Base-by-base conservation (phyloP, 1,284 basidiomycete species). In the Boletus smithii region DNA sequence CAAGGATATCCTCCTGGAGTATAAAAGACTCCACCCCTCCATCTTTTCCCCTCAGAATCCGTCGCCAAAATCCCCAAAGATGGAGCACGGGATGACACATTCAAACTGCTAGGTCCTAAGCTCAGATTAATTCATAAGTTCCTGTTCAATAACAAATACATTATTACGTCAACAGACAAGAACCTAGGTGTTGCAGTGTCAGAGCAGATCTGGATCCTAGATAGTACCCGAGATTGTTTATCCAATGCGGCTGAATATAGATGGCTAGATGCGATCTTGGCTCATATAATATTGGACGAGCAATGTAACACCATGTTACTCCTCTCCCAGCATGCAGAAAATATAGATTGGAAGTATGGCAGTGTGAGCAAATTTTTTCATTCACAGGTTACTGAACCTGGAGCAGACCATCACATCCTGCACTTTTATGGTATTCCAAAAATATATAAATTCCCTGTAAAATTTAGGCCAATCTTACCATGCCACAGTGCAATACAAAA, bases 371-470 rank as follows among this genome's bases (percentile, higher is more conserved):
- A 30, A 0, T 49, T n/a, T 11, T n/a, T 43, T 0, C 1, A 16
- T 13, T 30, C n/a, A 2, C 11, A 31, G 3, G 13, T 46, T 17
- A 42, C 40, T 20, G 1, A 10, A 0, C 14, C 14, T 0, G 44
- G 33, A 2, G 5, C 5, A 1, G 23, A 37, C 0, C 42, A 51
- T 3, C n/a, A 45, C 0, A n/a, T 55, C 0, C 48, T 43, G 0
- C 0, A 1, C 0, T 55, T 55, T 4, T 55, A 55, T 36, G 53
- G 45, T 3, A 46, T 55, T 0, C 53, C 53, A 0, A 55, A 55
- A 3, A 55, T 55, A 4, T 46, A 55, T 29, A 55, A 55, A 8
- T 0, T 8, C 0, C 54, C 45, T 0, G 43, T 56, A 0, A 46
- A 54, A 17, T 45, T 48, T 1, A 1, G 43, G 0, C 53, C 40